Percentiles rank a stretch among this genome's conserved stretches.
Conservation (phyloP, 306 rosid species). For the Betula pendula region DNA sequence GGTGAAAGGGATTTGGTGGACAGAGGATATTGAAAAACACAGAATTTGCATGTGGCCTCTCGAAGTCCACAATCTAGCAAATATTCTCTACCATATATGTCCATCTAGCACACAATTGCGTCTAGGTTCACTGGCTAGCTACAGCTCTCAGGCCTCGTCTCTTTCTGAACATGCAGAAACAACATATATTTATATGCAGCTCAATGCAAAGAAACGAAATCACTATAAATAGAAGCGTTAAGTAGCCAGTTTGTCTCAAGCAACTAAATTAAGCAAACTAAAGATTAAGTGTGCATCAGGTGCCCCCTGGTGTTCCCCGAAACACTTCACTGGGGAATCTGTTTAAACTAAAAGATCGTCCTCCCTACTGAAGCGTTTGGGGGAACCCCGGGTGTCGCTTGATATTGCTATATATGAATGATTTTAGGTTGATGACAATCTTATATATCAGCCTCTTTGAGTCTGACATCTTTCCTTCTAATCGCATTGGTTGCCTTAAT, state of each 20-base stretch:
- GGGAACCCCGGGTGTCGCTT: background rate
- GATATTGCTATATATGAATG: background rate
- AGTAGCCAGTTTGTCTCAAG: background rate
- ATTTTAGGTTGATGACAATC: background rate
- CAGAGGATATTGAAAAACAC: background rate
- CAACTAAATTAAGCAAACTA: background rate
- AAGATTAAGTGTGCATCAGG: background rate
- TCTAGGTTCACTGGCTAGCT: background rate
- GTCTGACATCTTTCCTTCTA: background rate
- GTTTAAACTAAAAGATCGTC: background rate
- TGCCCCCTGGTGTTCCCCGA: background rate
- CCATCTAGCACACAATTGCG: background rate
- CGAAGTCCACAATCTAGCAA: background rate
- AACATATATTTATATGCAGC: background rate
- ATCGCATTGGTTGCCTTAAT: background rate
- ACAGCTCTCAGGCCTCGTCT: background rate
- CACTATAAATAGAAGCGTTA: background rate
- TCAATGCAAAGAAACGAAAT: background rate
- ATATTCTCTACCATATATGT: background rate
- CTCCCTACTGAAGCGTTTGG: background rate
- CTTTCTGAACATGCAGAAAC: background rate
- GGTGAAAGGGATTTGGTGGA: background rate
- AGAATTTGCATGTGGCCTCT: background rate
- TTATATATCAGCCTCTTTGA: background rate
- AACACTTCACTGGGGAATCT: background rate